A percentile compares a stretch with the other conserved stretches of the same genome.
These are phyloP conservation scores for Leptomonas pyrrhocoris DNA, from an alignment of 208 protist species.

Conservation along the genomic window DNA sequence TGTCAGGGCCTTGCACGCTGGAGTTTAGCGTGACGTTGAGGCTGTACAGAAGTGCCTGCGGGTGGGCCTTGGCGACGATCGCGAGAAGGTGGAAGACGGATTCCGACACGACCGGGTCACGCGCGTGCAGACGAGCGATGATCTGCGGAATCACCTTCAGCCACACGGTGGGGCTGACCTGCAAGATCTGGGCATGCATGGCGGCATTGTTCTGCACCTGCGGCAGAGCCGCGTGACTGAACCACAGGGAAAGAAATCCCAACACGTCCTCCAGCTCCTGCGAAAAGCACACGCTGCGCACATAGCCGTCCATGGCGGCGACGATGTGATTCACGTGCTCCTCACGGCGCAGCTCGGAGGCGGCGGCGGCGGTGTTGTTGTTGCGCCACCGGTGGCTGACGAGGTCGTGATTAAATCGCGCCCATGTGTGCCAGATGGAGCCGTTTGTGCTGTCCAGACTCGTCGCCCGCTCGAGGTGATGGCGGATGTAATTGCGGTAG, in stretches of 20 bases:
- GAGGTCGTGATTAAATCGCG: conserved; percentile 94
- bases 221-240: conserved; percentile 86
- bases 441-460: conserved; percentile 93
- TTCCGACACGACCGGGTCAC: conserved; percentile 82
- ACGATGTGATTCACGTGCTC: conserved; percentile 77
- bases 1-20: conserved; percentile 39
- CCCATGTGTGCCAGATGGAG: conserved; percentile 98
- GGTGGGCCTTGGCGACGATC: conserved; percentile 96
- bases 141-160: conserved; percentile 99
- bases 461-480: conserved; percentile 79
- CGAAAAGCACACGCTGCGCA: conserved; percentile 87
- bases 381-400: conserved; percentile 36
- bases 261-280: conserved; percentile 97
- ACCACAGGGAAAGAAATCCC: conserved; percentile 99
- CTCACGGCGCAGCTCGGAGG: conserved; percentile 29
- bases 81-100: conserved; percentile 94
- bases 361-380: conserved; percentile 3
- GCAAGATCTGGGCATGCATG: conserved; percentile 88
- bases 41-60: conserved; percentile 99
- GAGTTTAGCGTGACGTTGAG: conserved; percentile 96
- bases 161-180: conserved; percentile 98
- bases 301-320: conserved; percentile 95
- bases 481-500: conserved; percentile 46
- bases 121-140: conserved; percentile 97
- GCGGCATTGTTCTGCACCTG: conserved; percentile 58